Percentiles rank a stretch among this genome's conserved stretches.
Conservation (phyloP, 441 rosid genomes). For the Arabidopsis lyrata region DNA sequence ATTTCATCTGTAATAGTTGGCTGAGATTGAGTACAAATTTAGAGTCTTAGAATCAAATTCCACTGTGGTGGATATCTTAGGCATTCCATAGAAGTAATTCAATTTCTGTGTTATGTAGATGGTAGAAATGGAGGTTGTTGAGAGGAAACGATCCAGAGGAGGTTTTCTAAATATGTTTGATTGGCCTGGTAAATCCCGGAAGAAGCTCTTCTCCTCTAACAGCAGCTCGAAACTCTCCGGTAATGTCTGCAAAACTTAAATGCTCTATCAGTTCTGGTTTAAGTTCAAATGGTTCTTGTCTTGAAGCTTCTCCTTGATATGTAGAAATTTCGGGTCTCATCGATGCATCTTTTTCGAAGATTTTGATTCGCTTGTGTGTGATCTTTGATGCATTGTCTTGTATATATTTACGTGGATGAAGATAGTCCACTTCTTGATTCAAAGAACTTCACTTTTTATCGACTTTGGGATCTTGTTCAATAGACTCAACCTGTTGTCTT, state of each 20-base stretch:
- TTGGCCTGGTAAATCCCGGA: constrained; percentile 88
- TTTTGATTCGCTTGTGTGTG: not conserved
- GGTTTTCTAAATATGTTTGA: constrained; percentile 73
- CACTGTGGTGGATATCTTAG: not conserved
- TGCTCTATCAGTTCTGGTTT: constrained; percentile 3
- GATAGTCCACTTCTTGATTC: constrained; percentile 4
- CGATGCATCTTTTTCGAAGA: not conserved
- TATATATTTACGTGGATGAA: not conserved
- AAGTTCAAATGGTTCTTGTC: not conserved
- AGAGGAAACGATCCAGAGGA: constrained; percentile 73
- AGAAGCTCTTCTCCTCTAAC: constrained; percentile 73
- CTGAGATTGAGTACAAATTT: not conserved
- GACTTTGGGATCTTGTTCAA: constrained; percentile 21
- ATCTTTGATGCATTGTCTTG: constrained; percentile 22
- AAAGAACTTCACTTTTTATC: constrained; percentile 18
- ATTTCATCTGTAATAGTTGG: constrained; percentile 12
- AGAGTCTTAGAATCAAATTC: not conserved
- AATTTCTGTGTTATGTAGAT: constrained; percentile 42
- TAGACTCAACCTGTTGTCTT: constrained; percentile 15
- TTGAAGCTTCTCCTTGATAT: constrained; percentile 15
- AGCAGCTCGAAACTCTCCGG: constrained; percentile 19
- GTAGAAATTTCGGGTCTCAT: not conserved
- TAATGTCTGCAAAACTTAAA: constrained; percentile 22
- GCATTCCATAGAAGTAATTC: constrained; percentile 14
- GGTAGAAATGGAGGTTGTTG: constrained; percentile 69